Conservation (phyloP, 176 grass and related monocot species). For the Oropetium thomaeum region DNA sequence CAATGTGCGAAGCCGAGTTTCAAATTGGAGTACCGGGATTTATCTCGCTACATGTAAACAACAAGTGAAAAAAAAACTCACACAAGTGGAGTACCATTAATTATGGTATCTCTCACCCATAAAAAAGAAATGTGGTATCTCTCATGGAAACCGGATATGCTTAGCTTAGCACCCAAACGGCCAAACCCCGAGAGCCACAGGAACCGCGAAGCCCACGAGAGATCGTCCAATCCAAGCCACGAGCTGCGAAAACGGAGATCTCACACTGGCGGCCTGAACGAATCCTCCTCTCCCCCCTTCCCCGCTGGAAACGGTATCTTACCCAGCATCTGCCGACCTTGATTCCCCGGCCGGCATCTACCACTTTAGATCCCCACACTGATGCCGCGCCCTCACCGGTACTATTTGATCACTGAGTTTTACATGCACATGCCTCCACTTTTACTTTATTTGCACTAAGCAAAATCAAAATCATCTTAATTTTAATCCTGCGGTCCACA, state of each 20-base stretch:
- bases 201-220: conserved; percentile 4
- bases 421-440: neutral
- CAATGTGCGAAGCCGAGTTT: too few species aligned
- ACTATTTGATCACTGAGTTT: neutral
- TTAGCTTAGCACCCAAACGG: neutral
- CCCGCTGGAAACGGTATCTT: conserved; percentile 16
- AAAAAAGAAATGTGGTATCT: too few species aligned
- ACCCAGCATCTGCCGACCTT: conserved; percentile 29
- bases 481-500: too few species aligned
- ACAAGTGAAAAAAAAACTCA: too few species aligned
- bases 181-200: neutral
- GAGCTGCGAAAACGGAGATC: neutral
- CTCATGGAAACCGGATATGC: neutral
- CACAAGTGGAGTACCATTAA: too few species aligned
- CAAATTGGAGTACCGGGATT: too few species aligned
- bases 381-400: conserved; percentile 21
- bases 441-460: neutral
- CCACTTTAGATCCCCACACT: conserved; percentile 1
- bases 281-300: neutral
- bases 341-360: conserved; percentile 61
- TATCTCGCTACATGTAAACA: too few species aligned
- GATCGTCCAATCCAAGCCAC: neutral
- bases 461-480: neutral
- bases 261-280: conserved; percentile 5
- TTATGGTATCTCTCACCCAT: too few species aligned